Evolutionary conservation across 1,284 basidiomycete species (phyloP).

Genomic region (Boletus subluridellus): DNA sequence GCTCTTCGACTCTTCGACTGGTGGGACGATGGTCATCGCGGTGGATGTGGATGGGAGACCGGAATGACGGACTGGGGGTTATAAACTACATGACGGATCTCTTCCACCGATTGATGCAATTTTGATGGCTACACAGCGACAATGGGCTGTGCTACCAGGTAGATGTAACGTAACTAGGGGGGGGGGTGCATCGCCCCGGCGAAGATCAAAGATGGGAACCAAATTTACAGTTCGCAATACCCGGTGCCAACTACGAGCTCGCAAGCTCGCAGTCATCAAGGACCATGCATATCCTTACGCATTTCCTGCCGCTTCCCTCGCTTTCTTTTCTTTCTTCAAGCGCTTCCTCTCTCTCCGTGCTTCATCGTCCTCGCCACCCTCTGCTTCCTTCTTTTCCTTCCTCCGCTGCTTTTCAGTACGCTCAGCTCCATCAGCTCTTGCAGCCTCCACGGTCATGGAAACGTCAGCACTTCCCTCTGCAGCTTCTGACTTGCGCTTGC

Average conservation of each 20-base stretch:
- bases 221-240: conserved; percentile 3
- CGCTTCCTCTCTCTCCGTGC: conserved; percentile 59
- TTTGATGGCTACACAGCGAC: conserved; percentile 7
- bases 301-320: conserved; percentile 43
- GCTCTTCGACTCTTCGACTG: conserved; percentile 18
- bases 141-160: conserved; percentile 5
- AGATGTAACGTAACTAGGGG: neutral
- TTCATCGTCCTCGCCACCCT: conserved; percentile 53
- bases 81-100: neutral
- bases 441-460: conserved; percentile 40
- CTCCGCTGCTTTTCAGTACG: conserved; percentile 48
- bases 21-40: conserved; percentile 13
- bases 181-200: conserved; percentile 2
- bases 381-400: conserved; percentile 50
- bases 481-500: conserved; percentile 68
- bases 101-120: conserved; percentile 14
- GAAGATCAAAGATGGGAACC: conserved; percentile 19
- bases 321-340: conserved; percentile 71
- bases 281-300: conserved; percentile 6
- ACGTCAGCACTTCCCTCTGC: conserved; percentile 42
- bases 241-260: neutral
- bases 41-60: neutral
- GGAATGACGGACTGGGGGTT: neutral
- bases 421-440: conserved; percentile 40
- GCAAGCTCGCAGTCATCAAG: neutral